Percentiles rank a stretch among this genome's conserved stretches.
These are phyloP conservation scores for Colletotrichum tamarilloi DNA, from an alignment of 2,329 filamentous ascomycete genomes.

Conservation along the genomic window DNA sequence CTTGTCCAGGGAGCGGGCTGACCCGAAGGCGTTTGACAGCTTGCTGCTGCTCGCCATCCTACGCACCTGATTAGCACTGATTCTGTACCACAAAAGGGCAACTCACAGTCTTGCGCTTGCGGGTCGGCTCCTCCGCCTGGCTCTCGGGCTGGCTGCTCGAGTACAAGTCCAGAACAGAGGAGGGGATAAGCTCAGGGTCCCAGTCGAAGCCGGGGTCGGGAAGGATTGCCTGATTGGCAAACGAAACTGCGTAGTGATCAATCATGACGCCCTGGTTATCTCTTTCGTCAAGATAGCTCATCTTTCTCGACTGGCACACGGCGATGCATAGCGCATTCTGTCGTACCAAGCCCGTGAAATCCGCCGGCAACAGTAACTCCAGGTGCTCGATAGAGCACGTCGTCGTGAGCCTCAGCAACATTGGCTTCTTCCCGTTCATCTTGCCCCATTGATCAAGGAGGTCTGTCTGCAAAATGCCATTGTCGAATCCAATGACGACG, in stretches of 20 bases:
- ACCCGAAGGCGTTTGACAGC: conserved; percentile 24
- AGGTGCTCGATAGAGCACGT: conserved; percentile 68
- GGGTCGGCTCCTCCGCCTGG: conserved; percentile 25
- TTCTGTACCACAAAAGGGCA: neutral
- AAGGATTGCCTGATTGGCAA: conserved; percentile 57
- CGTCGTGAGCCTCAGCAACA: conserved; percentile 61
- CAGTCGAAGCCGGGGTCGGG: conserved; percentile 54
- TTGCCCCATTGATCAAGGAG: conserved; percentile 28
- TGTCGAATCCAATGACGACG: conserved; percentile 65
- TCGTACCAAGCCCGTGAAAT: conserved; percentile 55
- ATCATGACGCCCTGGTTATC: conserved; percentile 41
- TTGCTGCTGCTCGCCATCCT: conserved; percentile 22
- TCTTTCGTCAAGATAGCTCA: conserved; percentile 34
- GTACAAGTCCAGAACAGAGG: conserved; percentile 61
- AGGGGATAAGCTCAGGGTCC: conserved; percentile 59
- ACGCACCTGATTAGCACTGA: neutral
- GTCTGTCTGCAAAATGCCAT: conserved; percentile 55
- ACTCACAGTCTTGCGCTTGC: conserved; percentile 33
- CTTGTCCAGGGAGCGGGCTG: conserved; percentile 14
- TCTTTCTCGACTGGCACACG: conserved; percentile 44
- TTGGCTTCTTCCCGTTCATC: conserved; percentile 46
- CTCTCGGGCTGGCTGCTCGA: conserved; percentile 47
- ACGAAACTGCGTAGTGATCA: conserved; percentile 57
- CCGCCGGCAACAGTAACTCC: conserved; percentile 55
- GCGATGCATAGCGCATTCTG: conserved; percentile 56